Evolutionary conservation across 352 stramenopile species (phyloP).

Genomic region (Peronospora belbahrii): DNA sequence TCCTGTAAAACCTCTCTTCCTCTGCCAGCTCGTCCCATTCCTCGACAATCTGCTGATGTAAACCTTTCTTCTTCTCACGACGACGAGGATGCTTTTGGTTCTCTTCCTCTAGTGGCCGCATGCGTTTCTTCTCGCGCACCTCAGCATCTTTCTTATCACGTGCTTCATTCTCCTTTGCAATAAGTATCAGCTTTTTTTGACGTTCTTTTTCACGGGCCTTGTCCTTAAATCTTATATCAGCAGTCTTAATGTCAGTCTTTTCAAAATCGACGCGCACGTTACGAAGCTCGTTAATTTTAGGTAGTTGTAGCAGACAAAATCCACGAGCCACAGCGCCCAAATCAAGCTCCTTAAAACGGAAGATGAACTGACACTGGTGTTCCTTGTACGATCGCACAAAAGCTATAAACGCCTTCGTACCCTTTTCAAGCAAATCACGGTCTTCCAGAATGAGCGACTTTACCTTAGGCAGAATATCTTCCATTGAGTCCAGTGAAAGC

Average conservation of each 20-base stretch:
- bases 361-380: slow-evolving; percentile 97
- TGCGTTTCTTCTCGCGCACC: slow-evolving; percentile 47
- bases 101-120: slow-evolving; percentile 47
- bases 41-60: slow-evolving; percentile 95
- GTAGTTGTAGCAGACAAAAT: slow-evolving; percentile 77
- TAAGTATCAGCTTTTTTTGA: slow-evolving; percentile 89
- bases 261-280: slow-evolving; percentile 81
- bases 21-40: slow-evolving; percentile 99
- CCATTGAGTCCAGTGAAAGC: slow-evolving; percentile 50
- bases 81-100: slow-evolving; percentile 64
- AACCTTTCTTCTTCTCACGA: slow-evolving; percentile 93
- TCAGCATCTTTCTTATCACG: slow-evolving; percentile 52
- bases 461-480: slow-evolving; percentile 86
- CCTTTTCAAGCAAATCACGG: slow-evolving; percentile 96
- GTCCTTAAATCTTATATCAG: slow-evolving; percentile 92
- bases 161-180: slow-evolving; percentile 61
- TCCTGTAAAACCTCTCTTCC: slow-evolving; percentile 95
- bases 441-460: slow-evolving; percentile 87
- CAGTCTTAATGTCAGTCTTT: slow-evolving; percentile 85
- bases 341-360: slow-evolving; percentile 97
- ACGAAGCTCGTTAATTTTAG: slow-evolving; percentile 84
- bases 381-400: slow-evolving; percentile 99
- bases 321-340: slow-evolving; percentile 86
- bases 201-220: slow-evolving; percentile 93
- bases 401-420: slow-evolving; percentile 97